Evolutionary conservation across 202 grass and related monocot species (phyloP).

Genomic region (Setaria viridis): DNA sequence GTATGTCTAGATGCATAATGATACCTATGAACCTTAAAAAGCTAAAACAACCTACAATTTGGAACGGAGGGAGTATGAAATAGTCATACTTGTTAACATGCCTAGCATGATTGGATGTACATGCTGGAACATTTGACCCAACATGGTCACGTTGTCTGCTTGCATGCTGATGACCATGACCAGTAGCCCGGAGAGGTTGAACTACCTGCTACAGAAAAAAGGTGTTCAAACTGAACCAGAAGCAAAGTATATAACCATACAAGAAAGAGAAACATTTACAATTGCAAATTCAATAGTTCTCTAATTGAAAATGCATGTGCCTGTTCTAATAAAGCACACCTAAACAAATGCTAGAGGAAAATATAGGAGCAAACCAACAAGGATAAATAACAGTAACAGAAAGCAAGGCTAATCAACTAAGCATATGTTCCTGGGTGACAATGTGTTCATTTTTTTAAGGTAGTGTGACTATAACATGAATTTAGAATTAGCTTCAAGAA

Average conservation of each 20-base stretch:
- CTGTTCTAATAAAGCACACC: conserved; percentile 36
- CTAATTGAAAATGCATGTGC: conserved; percentile 32
- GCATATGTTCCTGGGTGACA: conserved; percentile 1
- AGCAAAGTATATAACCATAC: conserved; percentile 1
- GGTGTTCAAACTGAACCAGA: background rate
- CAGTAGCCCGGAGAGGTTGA: conserved; percentile 46
- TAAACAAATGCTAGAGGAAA: conserved; percentile 37
- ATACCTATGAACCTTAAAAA: too few relatives aligned
- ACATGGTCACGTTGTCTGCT: conserved; percentile 27
- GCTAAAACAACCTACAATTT: too few relatives aligned
- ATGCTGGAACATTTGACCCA: conserved; percentile 36
- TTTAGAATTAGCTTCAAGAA: background rate
- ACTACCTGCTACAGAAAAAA: conserved; percentile 43
- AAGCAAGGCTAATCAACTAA: conserved; percentile 8
- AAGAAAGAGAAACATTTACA: conserved; percentile 13
- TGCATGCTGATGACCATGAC: conserved; percentile 48
- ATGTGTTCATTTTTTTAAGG: background rate
- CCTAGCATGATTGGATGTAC: conserved; percentile 45
- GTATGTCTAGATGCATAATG: too few relatives aligned
- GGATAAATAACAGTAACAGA: conserved; percentile 12
- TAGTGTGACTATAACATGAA: conserved; percentile 2
- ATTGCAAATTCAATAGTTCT: conserved; percentile 44
- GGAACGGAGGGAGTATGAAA: background rate
- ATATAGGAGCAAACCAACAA: conserved; percentile 22
- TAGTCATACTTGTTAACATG: conserved; percentile 61